Conservation (phyloP, 1,284 basidiomycete genomes). For the Porodaedalea pini region DNA sequence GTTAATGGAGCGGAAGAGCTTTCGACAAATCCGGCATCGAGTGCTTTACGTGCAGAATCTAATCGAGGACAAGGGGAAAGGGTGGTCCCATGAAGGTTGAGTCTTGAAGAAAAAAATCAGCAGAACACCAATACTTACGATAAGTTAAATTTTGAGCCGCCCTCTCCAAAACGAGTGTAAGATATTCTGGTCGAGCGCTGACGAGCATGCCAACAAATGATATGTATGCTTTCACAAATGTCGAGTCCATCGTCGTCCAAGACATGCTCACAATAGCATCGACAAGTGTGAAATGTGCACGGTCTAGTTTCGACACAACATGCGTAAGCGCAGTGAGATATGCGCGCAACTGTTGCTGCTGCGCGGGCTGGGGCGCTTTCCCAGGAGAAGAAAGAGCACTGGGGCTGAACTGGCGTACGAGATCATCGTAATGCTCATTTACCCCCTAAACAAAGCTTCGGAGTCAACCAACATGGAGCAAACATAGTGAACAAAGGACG, state of each 20-base stretch:
- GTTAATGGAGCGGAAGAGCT: constrained; percentile 70
- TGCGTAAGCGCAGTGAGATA: constrained; percentile 77
- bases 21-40: constrained; percentile 54
- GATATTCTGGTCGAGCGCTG: constrained; percentile 91
- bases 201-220: constrained; percentile 90
- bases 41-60: constrained; percentile 69
- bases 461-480: neutral
- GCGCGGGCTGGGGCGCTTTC: constrained; percentile 30
- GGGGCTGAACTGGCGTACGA: constrained; percentile 68
- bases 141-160: constrained; percentile 84
- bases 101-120: constrained; percentile 11
- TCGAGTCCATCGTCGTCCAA: constrained; percentile 85
- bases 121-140: constrained; percentile 55
- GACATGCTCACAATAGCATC: constrained; percentile 86
- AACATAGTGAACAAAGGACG: constrained; percentile 28
- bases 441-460: constrained; percentile 45
- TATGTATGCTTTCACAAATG: constrained; percentile 82
- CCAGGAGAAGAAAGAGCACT: constrained; percentile 32
- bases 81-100: neutral
- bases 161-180: constrained; percentile 78
- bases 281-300: constrained; percentile 78
- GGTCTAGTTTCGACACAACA: constrained; percentile 78
- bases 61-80: neutral
- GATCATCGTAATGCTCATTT: constrained; percentile 63
- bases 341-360: constrained; percentile 51